A percentile compares a stretch with the other conserved stretches of the same genome.
Evolutionary conservation across 768 basidiomycete species (phyloP).

Genomic region (Rhizopogon vinicolor): DNA sequence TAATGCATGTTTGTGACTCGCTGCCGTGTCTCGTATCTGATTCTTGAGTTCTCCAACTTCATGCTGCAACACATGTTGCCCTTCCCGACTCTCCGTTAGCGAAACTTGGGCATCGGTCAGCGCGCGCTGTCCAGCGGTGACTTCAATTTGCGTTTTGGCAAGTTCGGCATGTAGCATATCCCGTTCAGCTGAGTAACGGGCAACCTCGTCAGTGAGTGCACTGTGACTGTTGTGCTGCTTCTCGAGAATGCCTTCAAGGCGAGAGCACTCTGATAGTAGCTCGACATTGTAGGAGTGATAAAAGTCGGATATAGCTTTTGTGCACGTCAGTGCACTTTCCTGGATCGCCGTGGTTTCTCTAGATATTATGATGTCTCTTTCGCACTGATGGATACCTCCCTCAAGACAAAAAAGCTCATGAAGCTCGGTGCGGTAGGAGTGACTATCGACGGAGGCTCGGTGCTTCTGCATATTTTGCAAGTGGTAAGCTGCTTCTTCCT

Average conservation of each 20-base stretch:
- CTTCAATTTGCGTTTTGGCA: constrained; percentile 35
- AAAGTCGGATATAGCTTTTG: constrained; percentile 26
- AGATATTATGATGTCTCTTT: constrained; percentile 17
- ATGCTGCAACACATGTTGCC: constrained; percentile 22
- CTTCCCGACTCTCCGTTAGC: constrained; percentile 8
- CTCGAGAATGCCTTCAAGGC: constrained; percentile 5
- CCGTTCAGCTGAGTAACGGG: constrained; percentile 34
- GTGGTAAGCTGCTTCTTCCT: constrained; percentile 14
- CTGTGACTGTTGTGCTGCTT: constrained; percentile 15
- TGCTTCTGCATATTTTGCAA: constrained; percentile 8
- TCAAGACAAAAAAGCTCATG: constrained; percentile 9
- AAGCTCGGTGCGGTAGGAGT: neutral
- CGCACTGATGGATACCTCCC: constrained; percentile 11
- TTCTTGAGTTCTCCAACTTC: constrained; percentile 22
- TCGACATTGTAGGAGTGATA: constrained; percentile 34
- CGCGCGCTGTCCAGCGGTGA: constrained; percentile 15
- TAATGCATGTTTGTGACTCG: constrained; percentile 30
- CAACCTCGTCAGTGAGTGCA: constrained; percentile 30
- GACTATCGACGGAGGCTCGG: neutral
- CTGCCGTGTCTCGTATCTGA: constrained; percentile 25
- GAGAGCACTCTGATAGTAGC: constrained; percentile 17
- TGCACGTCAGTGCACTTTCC: constrained; percentile 9
- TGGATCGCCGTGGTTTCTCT: constrained; percentile 5
- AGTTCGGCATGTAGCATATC: constrained; percentile 40
- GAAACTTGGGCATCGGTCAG: constrained; percentile 19